These are phyloP conservation scores for Huntiella omanensis DNA, from an alignment of 2,329 filamentous ascomycete species.

Conservation along the genomic window DNA sequence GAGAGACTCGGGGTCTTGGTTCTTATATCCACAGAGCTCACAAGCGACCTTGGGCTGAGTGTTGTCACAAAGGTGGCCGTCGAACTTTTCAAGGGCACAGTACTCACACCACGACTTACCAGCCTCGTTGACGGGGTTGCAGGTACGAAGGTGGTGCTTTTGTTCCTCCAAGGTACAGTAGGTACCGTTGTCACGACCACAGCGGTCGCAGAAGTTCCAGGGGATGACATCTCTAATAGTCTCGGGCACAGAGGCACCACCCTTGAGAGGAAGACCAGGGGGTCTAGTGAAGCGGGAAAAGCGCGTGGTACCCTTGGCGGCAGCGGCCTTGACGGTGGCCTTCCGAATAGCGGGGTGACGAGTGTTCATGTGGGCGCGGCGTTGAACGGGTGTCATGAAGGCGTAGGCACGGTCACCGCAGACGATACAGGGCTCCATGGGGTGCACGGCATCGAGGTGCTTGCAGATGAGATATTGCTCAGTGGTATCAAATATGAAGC, in stretches of 20 bases:
- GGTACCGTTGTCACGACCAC: constrained; percentile 13
- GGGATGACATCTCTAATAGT: not conserved
- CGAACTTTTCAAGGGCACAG: constrained; percentile 12
- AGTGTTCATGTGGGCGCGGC: not conserved
- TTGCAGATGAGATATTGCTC: constrained; percentile 1
- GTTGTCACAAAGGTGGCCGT: constrained; percentile 12
- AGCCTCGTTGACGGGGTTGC: constrained; percentile 12
- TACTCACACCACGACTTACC: constrained; percentile 12
- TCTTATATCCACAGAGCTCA: constrained; percentile 10
- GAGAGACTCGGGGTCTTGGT: not conserved
- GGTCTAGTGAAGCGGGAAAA: not conserved
- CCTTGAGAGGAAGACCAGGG: not conserved
- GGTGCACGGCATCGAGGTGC: constrained; percentile 5
- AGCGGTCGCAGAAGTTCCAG: constrained; percentile 15
- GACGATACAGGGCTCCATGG: not conserved
- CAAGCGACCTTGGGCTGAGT: not conserved
- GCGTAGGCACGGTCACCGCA: constrained; percentile 2
- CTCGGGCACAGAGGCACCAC: not conserved
- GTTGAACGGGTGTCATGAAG: constrained; percentile 1
- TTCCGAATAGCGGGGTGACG: not conserved
- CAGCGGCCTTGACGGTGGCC: not conserved
- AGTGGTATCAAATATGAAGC: not conserved
- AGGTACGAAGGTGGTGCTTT: constrained; percentile 13
- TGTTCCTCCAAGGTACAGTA: constrained; percentile 12
- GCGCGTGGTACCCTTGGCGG: not conserved